Percentiles rank a stretch among this genome's conserved stretches.
Evolutionary conservation across 1,139 yeast species (phyloP).

Genomic region (Kodamaea anthophila): DNA sequence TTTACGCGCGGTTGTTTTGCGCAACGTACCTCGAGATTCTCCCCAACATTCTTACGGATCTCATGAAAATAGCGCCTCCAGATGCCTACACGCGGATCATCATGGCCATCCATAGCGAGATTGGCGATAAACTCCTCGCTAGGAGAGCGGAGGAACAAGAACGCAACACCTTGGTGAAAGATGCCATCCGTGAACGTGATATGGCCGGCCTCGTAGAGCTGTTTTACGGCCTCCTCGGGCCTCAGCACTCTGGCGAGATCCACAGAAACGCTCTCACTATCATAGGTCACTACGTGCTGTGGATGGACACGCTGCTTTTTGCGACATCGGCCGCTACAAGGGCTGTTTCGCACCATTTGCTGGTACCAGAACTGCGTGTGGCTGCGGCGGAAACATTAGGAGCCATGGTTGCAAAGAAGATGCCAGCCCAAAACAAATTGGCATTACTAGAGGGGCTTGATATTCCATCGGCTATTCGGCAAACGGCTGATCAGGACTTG

Average conservation of each 20-base stretch:
- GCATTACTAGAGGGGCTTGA: conserved; percentile 68
- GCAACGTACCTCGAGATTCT: conserved; percentile 57
- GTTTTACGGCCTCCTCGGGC: conserved; percentile 59
- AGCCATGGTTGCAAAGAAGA: conserved; percentile 84
- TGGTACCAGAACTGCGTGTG: conserved; percentile 38
- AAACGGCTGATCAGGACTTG: conserved; percentile 38
- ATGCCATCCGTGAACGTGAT: conserved; percentile 70
- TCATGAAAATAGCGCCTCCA: conserved; percentile 35
- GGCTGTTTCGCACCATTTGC: conserved; percentile 58
- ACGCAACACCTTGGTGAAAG: conserved; percentile 70
- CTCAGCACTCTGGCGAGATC: conserved; percentile 37
- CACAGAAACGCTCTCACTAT: conserved; percentile 56
- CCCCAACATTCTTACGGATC: conserved; percentile 63
- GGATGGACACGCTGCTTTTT: conserved; percentile 89
- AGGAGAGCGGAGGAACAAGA: conserved; percentile 59
- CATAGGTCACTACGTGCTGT: conserved; percentile 82
- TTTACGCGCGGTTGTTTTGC: conserved; percentile 67
- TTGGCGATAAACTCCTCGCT: conserved; percentile 83
- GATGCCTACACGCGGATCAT: conserved; percentile 77
- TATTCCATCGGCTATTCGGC: conserved; percentile 33
- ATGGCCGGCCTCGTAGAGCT: conserved; percentile 59
- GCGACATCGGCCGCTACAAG: conserved; percentile 61
- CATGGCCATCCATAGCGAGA: conserved; percentile 76
- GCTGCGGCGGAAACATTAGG: conserved; percentile 68
- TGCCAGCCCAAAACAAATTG: conserved; percentile 82